Conservation (phyloP, 495 filamentous ascomycete species). For the Corynascus novoguineensis region DNA sequence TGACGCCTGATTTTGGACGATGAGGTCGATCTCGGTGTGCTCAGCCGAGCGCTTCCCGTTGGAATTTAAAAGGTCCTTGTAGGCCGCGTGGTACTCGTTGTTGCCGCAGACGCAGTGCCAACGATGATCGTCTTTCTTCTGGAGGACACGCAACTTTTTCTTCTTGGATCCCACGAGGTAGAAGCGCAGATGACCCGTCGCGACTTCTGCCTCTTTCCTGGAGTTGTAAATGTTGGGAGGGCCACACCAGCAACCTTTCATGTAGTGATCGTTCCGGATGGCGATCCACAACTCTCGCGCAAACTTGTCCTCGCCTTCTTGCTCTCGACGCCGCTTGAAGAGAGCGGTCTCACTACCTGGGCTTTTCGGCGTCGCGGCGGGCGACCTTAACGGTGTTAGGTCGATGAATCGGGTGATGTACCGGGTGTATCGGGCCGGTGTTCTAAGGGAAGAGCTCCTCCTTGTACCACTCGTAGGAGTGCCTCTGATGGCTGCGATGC, state of each 20-base stretch:
- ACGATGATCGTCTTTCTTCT: slow-evolving; percentile 19
- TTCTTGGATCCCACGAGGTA: slow-evolving; percentile 12
- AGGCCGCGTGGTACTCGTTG: slow-evolving; percentile 4
- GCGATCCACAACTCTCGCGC: slow-evolving; percentile 23
- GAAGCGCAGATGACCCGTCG: slow-evolving; percentile 29
- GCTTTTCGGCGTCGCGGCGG: slow-evolving; percentile 1
- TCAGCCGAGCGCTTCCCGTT: slow-evolving; percentile 26
- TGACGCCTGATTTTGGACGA: slow-evolving; percentile 12
- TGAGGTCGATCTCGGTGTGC: slow-evolving; percentile 24
- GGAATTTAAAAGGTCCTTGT: slow-evolving; percentile 13
- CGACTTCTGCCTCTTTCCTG: slow-evolving; percentile 19
- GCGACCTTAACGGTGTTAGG: not conserved
- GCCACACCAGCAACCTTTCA: slow-evolving; percentile 25
- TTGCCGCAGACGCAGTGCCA: slow-evolving; percentile 26
- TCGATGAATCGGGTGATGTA: slow-evolving; percentile 9
- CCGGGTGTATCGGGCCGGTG: not conserved
- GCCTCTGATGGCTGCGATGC: slow-evolving; percentile 8
- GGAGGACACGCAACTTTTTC: slow-evolving; percentile 22
- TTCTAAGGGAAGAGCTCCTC: not conserved
- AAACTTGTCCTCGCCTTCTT: slow-evolving; percentile 20
- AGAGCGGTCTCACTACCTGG: slow-evolving; percentile 10
- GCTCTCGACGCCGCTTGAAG: slow-evolving; percentile 12
- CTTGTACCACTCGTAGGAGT: not conserved
- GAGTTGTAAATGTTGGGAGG: slow-evolving; percentile 22
- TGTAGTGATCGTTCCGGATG: slow-evolving; percentile 26